These are phyloP conservation scores for Arctium minus DNA, from an alignment of 129 eudicot genomes.

Conservation along the genomic window DNA sequence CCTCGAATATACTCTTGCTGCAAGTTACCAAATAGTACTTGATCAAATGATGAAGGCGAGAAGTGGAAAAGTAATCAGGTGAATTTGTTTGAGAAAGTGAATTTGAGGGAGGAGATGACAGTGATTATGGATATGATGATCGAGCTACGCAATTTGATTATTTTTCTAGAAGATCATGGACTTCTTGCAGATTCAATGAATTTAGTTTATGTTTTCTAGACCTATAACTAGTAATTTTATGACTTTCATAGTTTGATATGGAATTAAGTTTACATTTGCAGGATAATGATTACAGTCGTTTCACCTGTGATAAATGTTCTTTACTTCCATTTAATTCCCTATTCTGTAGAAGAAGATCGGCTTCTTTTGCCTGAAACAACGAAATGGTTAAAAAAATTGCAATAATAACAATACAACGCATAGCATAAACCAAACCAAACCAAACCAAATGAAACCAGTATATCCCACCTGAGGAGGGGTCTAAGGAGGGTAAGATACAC, in stretches of 20 bases:
- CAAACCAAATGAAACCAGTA: background rate
- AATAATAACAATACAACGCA: background rate
- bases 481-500: too few species aligned
- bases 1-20: slow-evolving; percentile 99
- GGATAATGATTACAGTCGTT: slow-evolving; percentile 7
- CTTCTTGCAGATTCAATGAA: background rate
- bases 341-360: slow-evolving; percentile 78
- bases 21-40: slow-evolving; percentile 18
- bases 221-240: background rate
- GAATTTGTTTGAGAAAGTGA: too few species aligned
- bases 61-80: background rate
- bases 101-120: background rate
- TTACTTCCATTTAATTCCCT: slow-evolving; percentile 75
- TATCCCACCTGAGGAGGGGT: too few species aligned
- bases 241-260: background rate
- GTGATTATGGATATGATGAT: background rate
- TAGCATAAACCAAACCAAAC: background rate
- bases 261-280: background rate
- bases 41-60: slow-evolving; percentile 4
- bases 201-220: background rate
- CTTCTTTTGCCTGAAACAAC: slow-evolving; percentile 84
- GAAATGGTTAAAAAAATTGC: background rate
- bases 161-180: background rate
- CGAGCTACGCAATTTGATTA: background rate
- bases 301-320: slow-evolving; percentile 94